Evolutionary conservation across 2,329 filamentous ascomycete genomes (phyloP).

Genomic region (Trichophyton mentagrophytes): DNA sequence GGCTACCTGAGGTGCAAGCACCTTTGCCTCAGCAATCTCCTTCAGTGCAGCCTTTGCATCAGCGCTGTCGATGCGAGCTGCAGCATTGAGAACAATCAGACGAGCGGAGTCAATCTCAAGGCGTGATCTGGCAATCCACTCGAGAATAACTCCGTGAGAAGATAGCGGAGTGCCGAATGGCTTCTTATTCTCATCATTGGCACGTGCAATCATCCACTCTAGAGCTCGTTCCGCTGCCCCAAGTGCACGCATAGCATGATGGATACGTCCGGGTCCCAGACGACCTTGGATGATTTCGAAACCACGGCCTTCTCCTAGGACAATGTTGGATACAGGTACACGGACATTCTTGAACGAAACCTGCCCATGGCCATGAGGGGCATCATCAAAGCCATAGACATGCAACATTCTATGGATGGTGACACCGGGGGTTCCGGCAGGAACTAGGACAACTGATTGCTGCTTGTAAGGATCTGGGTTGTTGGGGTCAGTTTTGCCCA

Average conservation of each 20-base stretch:
- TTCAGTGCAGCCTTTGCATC: constrained; percentile 81
- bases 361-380: constrained; percentile 95
- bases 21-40: constrained; percentile 92
- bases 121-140: constrained; percentile 84
- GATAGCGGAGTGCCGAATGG: constrained; percentile 79
- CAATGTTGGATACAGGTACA: constrained; percentile 69
- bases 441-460: constrained; percentile 86
- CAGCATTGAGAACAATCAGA: constrained; percentile 82
- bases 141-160: constrained; percentile 86
- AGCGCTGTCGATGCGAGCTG: constrained; percentile 81
- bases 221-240: constrained; percentile 82
- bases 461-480: constrained; percentile 72
- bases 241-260: constrained; percentile 93
- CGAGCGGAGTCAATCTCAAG: constrained; percentile 90
- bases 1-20: constrained; percentile 70
- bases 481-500: constrained; percentile 76
- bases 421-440: constrained; percentile 66
- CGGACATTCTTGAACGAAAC: constrained; percentile 81
- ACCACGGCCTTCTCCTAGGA: constrained; percentile 82
- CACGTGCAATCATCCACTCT: constrained; percentile 85
- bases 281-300: constrained; percentile 98
- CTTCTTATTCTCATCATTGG: constrained; percentile 84
- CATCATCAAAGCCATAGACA: constrained; percentile 94
- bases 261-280: constrained; percentile 87
- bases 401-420: constrained; percentile 88